phyloP scores from a whole-genome alignment of 2,329 filamentous ascomycete genomes.

The Colletotrichum sp. region DNA sequence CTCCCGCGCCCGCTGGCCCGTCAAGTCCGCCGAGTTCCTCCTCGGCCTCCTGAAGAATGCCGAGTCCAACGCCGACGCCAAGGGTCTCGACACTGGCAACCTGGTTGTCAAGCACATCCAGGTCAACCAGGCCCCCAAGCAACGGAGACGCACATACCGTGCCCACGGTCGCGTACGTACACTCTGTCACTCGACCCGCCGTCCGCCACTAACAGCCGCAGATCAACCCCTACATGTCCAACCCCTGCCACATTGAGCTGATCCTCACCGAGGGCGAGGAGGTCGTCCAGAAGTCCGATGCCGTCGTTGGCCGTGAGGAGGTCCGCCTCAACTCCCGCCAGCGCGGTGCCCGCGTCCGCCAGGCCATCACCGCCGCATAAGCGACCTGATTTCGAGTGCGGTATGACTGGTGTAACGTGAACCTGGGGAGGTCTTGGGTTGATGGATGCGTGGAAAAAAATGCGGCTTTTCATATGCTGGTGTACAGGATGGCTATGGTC shows the following conservation, averaged over 20 bases:
- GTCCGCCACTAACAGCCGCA: constrained; percentile 44
- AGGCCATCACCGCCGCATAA: constrained; percentile 71
- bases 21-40: constrained; percentile 98
- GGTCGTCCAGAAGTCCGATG: constrained; percentile 87
- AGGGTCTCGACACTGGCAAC: constrained; percentile 97
- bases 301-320: constrained; percentile 67
- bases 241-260: constrained; percentile 99
- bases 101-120: constrained; percentile 99
- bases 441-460: constrained; percentile 19
- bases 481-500: constrained; percentile 34
- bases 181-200: background rate
- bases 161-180: constrained; percentile 97
- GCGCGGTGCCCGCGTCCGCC: constrained; percentile 74
- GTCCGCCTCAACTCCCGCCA: constrained; percentile 87
- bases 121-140: constrained; percentile 99
- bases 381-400: constrained; percentile 23
- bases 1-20: constrained; percentile 96
- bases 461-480: constrained; percentile 31
- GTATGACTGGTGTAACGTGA: constrained; percentile 7
- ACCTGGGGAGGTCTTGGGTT: constrained; percentile 25
- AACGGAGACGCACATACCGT: constrained; percentile 99
- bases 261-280: constrained; percentile 99
- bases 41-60: constrained; percentile 97
- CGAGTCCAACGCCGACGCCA: constrained; percentile 95
- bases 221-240: constrained; percentile 99